Evolutionary conservation across 192 early-diverging fungal species (phyloP).

Genomic region (Jimgerdemannia lactiflua): DNA sequence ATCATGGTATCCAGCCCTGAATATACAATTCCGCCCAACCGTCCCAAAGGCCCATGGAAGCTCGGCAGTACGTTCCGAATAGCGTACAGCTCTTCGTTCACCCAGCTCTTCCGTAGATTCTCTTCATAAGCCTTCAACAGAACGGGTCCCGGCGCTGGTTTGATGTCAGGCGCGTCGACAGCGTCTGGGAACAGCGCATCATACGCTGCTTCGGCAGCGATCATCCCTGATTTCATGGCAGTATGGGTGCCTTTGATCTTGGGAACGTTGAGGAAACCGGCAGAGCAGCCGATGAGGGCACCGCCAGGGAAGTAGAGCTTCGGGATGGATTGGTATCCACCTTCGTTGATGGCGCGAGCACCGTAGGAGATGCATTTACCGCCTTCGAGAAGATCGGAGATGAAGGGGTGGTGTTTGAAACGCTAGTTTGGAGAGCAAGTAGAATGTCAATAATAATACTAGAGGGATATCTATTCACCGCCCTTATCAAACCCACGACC

Average conservation of each 20-base stretch:
- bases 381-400: constrained; percentile 80
- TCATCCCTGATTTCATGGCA: constrained; percentile 98
- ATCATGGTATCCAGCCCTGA: constrained; percentile 88
- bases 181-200: constrained; percentile 48
- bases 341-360: constrained; percentile 96
- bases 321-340: constrained; percentile 94
- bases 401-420: constrained; percentile 91
- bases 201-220: constrained; percentile 91
- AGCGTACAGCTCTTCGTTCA: constrained; percentile 86
- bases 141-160: constrained; percentile 41
- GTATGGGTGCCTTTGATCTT: constrained; percentile 99
- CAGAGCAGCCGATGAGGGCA: constrained; percentile 92
- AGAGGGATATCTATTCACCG: no score
- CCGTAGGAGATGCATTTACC: constrained; percentile 92
- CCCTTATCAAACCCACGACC: no score
- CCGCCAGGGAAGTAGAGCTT: constrained; percentile 94
- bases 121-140: constrained; percentile 76
- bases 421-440: constrained; percentile 45
- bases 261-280: constrained; percentile 95
- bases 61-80: constrained; percentile 94
- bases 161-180: constrained; percentile 30
- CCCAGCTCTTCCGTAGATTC: constrained; percentile 81
- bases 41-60: constrained; percentile 84
- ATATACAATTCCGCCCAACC: constrained; percentile 84
- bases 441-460: no score